Evolutionary conservation across 1,284 basidiomycete genomes (phyloP), one percentile per base, ranked within the genome.

Genomic region (Caloboletus inedulis): DNA sequence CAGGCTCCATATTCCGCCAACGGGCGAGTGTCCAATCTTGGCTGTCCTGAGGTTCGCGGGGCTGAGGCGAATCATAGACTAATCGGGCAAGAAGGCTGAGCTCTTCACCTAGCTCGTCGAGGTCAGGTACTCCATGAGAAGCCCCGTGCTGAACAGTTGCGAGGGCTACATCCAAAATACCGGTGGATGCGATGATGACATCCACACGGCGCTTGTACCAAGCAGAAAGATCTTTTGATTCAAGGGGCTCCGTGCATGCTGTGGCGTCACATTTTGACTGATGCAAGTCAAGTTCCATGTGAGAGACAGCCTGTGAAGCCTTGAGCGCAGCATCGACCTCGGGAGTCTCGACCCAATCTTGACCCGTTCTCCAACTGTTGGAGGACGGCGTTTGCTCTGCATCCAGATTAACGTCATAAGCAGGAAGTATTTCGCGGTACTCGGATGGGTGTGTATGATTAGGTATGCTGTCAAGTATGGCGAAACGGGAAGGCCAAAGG

Each of bases 81-180:
- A 97, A 78, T 25, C 88, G 80, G 1, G 88, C 85, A 43, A 98
- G 77, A 7, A 97, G 80, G 59, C 85, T 89, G 41, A 97, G 80
- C 54, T 97, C 93, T 73, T 97, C 94, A 7, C 92, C 94, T 4
- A 94, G 70, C 60, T 84, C 84, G 61, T 95, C 94, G 21, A 98
- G 78, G 2, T 76, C 81, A n/a, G 82, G 75, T 7, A 96, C 77
- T 18, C 87, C 89, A 58, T 84, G 82, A 9, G 92, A 86, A 7
- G 88, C 91, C 5, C 85, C 94, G 59, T 95, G 86, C 69, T 96
- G 94, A 13, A 93, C 79, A 45, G 89, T 77, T 10, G 82, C 80
- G 14, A 97, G 76, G 14, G 93, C 91, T 25, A 83, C 69, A 61
- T 94, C 89, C 30, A 93, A 73, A 70, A 93, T 81, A 0, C 93